phyloP scores from a whole-genome alignment of 495 filamentous ascomycete species.

The Annulohypoxylon nitens region DNA sequence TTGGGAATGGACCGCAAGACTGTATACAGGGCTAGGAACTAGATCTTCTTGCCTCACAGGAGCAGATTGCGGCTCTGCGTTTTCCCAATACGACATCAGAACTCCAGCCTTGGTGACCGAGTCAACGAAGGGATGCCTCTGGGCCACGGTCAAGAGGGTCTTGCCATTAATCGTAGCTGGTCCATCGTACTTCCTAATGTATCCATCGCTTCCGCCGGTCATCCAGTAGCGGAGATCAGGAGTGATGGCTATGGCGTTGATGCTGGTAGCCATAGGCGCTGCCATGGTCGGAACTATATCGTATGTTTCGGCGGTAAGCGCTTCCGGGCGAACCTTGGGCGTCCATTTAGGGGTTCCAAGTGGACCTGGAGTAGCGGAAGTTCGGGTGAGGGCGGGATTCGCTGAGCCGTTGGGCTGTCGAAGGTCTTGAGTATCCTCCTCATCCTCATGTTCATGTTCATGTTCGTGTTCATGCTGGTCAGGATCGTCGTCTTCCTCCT shows the following conservation, averaged over 20 bases:
- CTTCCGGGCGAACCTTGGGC: conserved; percentile 82
- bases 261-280: conserved; percentile 93
- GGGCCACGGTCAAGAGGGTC: conserved; percentile 91
- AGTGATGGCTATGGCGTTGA: conserved; percentile 92
- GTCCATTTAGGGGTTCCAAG: conserved; percentile 61
- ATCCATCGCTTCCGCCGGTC: conserved; percentile 92
- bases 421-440: conserved; percentile 65
- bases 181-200: conserved; percentile 96
- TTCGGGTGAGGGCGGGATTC: conserved; percentile 49
- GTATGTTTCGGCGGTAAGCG: conserved; percentile 84
- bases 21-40: conserved; percentile 88
- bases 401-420: conserved; percentile 39
- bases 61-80: conserved; percentile 68
- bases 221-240: conserved; percentile 97
- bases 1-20: conserved; percentile 88
- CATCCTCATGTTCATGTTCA: conserved; percentile 69
- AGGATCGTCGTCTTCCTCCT: conserved; percentile 73
- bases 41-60: conserved; percentile 64
- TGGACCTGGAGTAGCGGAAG: conserved; percentile 64
- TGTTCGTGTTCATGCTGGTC: conserved; percentile 69
- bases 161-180: conserved; percentile 95
- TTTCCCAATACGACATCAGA: conserved; percentile 97
- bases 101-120: conserved; percentile 95
- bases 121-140: conserved; percentile 97
- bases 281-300: conserved; percentile 98